Percentiles rank a stretch among this genome's conserved stretches.
phyloP scores from a whole-genome alignment of 129 eudicot genomes.

The Helianthus tuberosus region DNA sequence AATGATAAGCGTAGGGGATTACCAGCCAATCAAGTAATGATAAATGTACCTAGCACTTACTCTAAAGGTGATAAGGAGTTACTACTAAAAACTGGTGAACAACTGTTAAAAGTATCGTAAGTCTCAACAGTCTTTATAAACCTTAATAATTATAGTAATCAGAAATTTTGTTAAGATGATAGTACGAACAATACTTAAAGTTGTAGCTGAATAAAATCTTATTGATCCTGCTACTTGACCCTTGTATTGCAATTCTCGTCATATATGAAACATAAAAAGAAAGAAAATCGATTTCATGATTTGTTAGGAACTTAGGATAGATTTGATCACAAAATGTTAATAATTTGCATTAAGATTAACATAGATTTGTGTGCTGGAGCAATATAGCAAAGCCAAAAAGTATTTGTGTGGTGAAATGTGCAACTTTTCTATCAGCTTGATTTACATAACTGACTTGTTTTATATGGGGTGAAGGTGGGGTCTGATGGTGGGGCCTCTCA shows the following conservation, averaged over 20 bases:
- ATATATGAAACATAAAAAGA: background rate
- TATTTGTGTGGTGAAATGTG: slow-evolving; percentile 9
- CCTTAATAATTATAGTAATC: background rate
- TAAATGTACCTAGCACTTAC: background rate
- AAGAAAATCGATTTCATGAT: background rate
- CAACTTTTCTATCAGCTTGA: slow-evolving; percentile 15
- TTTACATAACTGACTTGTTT: slow-evolving; percentile 19
- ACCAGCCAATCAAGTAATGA: background rate
- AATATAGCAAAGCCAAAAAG: background rate
- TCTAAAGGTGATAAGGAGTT: background rate
- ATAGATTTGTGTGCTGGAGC: background rate
- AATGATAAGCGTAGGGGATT: background rate
- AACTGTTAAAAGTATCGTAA: background rate
- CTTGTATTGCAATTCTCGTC: background rate
- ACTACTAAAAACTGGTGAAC: background rate
- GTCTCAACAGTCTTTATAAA: too few relatives aligned
- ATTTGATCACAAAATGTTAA: background rate
- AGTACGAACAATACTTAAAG: background rate
- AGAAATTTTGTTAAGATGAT: background rate
- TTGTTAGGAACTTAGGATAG: background rate
- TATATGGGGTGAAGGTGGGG: slow-evolving; percentile 46
- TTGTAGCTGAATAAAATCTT: background rate
- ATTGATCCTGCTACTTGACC: background rate
- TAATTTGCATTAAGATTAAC: background rate
- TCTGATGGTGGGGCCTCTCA: slow-evolving; percentile 63